phyloP scores from a whole-genome alignment of 495 filamentous ascomycete genomes.

The Hypomontagnella submonticulosa region DNA sequence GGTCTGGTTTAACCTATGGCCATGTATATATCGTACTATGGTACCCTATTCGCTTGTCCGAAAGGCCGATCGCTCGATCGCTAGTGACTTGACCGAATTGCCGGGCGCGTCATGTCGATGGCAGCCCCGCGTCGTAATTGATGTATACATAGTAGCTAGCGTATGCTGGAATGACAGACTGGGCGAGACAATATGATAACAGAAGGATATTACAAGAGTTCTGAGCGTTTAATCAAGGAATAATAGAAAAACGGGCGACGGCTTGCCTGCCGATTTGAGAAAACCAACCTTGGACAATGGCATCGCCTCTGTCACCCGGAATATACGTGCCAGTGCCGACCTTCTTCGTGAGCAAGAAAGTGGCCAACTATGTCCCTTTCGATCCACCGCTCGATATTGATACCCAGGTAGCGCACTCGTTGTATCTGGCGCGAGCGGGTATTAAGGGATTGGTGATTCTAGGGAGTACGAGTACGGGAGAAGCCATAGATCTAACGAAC shows the following conservation, averaged over 20 bases:
- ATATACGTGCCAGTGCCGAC: conserved; percentile 59
- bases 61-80: conserved; percentile 26
- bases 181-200: too few species aligned
- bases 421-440: conserved; percentile 71
- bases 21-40: too few species aligned
- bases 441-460: conserved; percentile 74
- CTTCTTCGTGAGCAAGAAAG: conserved; percentile 53
- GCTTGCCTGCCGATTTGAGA: too few species aligned
- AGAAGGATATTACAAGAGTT: too few species aligned
- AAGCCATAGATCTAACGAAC: conserved; percentile 72
- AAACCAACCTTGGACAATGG: conserved; percentile 14
- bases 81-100: conserved; percentile 22
- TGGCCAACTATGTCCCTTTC: conserved; percentile 33
- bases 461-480: conserved; percentile 74
- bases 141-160: background rate
- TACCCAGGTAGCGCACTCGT: conserved; percentile 66
- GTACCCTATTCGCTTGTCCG: conserved; percentile 28
- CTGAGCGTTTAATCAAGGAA: too few species aligned
- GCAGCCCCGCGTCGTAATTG: conserved; percentile 24
- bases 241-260: too few species aligned
- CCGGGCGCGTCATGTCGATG: conserved; percentile 17
- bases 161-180: too few species aligned
- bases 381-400: conserved; percentile 60
- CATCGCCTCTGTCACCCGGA: conserved; percentile 50
- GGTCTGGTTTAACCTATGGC: too few species aligned